Evolutionary conservation across 2,329 filamentous ascomycete genomes (phyloP), one percentile per base, ranked within the genome.

Genomic region (Hymenoscyphus salicellus): DNA sequence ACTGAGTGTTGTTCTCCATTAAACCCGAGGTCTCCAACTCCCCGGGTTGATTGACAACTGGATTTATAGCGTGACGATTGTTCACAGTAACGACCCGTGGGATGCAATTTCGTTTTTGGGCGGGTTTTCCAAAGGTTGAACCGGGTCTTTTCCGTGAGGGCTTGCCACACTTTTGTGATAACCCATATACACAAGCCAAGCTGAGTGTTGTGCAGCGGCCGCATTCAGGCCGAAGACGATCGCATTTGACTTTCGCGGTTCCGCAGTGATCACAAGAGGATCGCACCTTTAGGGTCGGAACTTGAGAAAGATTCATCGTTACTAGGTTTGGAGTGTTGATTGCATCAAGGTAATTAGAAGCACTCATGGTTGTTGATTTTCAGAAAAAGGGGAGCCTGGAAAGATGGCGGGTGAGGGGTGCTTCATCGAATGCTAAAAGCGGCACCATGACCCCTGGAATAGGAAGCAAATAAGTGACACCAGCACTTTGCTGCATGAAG

Each of bases 181-280:
- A 14, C 20, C 70, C 69, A 67, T 74, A 74, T 7, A 73, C 63
- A 65, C 72, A 74, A 10, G 60, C 23, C 55, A 71, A 43, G 23
- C 63, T 65, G n/a, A 69, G 66, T 3, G 66, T 57, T 46, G 60
- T 58, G 49, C 74, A 76, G 14, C 74, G 74, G n/a, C 65, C 60
- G 60, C 74, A 76, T 55, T 71, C 56, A 41, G 74, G 73, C 2
- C 67, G 71, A 16, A 59, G 61, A 58, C 71, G 71, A 66, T 75
- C 71, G 59, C 74, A 75, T 66, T 70, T 75, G 52, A 75, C 67
- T 57, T 76, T 76, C 43, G 72, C 69, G n/a, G 57, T 58, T 55
- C 73, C 74, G 58, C 74, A 76, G 26, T 43, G 63, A 65, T 76
- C 67, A 59, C 73, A 75, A 66, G 69, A 71, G 23, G 70, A 71